These are phyloP conservation scores for Pseudohyphozyma bogoriensis DNA, from an alignment of 768 basidiomycete species.

Conservation along the genomic window DNA sequence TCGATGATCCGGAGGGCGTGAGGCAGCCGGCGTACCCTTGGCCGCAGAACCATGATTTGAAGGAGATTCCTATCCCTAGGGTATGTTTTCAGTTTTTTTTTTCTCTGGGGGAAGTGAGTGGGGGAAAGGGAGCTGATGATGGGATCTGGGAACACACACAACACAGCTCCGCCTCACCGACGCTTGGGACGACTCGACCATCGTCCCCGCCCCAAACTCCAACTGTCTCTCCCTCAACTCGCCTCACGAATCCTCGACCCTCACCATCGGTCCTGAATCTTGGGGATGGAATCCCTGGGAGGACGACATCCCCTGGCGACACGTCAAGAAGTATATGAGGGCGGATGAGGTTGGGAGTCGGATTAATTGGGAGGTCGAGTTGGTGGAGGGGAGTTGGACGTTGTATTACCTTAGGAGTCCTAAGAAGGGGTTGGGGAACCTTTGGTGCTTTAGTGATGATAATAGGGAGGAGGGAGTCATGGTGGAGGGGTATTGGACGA, in stretches of 20 bases:
- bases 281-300: background rate
- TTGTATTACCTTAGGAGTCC: background rate
- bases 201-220: background rate
- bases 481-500: background rate
- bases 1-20: background rate
- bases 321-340: background rate
- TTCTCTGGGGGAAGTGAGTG: too few relatives aligned
- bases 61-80: too few relatives aligned
- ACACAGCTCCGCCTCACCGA: slow-evolving; percentile 1
- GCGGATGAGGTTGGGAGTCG: background rate
- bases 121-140: too few relatives aligned
- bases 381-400: background rate
- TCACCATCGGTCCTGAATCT: background rate
- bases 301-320: background rate
- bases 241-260: background rate
- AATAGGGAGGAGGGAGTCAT: background rate
- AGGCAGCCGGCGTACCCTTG: background rate
- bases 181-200: background rate
- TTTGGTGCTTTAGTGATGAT: background rate
- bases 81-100: too few relatives aligned
- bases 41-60: too few relatives aligned
- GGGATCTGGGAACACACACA: too few relatives aligned
- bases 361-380: background rate
- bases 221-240: background rate
- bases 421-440: background rate